A percentile compares a stretch with the other conserved stretches of the same genome.
Evolutionary conservation across 176 grass and related monocot genomes (phyloP).

Genomic region (Carex littledalei): DNA sequence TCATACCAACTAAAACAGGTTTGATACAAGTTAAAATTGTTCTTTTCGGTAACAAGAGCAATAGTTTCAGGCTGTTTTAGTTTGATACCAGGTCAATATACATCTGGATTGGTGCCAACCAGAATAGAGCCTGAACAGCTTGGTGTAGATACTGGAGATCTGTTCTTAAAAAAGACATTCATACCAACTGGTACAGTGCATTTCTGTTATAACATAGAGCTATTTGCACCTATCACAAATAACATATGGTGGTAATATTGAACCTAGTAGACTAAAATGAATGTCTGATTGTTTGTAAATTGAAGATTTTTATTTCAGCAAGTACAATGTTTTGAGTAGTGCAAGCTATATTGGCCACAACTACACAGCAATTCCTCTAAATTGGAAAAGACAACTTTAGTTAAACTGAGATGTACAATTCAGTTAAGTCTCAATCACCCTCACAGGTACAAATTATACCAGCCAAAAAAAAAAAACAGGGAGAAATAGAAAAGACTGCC

Average conservation of each 20-base stretch:
- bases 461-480: background rate
- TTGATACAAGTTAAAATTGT: background rate
- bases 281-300: background rate
- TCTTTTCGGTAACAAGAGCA: background rate
- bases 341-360: background rate
- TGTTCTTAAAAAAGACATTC: background rate
- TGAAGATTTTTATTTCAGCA: background rate
- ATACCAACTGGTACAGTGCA: background rate
- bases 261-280: background rate
- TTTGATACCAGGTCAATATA: background rate
- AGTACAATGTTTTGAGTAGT: background rate
- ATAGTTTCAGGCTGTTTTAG: background rate
- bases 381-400: constrained; percentile 4
- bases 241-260: background rate
- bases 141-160: background rate
- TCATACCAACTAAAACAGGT: background rate
- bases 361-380: background rate
- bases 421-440: background rate
- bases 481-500: background rate
- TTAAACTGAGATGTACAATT: background rate
- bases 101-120: background rate
- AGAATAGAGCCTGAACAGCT: background rate
- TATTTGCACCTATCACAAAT: background rate
- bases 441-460: background rate
- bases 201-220: background rate